Base-by-base conservation (phyloP, 441 rosid species). In the Populus hybrid region DNA sequence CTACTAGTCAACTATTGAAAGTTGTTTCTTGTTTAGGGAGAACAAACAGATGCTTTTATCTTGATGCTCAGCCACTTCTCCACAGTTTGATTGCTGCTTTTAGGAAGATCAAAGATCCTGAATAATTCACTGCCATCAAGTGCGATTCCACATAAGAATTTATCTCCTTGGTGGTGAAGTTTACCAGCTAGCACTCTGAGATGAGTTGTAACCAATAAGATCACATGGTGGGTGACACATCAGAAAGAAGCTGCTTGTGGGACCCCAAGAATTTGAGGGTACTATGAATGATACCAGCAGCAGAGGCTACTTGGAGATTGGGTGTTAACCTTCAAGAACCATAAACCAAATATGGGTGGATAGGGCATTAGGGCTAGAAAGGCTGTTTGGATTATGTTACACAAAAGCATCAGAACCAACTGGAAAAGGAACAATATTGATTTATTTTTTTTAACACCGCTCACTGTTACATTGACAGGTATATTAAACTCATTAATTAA, bases 171-270 rank as follows among this genome's bases (percentile, higher is more conserved):
- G 53, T 71, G 65, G 76, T 38, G 80, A 64, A 63, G 29, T 0
- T 20, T 2, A 56, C 63, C 20, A 20, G 23, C 23, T 67, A 21
- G 71, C 77, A 81, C 77, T 83, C 69, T 81, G 81, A 71, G 31
- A 83, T 89, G 90, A 87, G 90, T 84, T 87, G 90, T 85, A 87
- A 88, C 45, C 88, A 85, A 83, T 78, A 81, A 81, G 76, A 72
- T 88, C 84, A 86, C 84, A 87, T 87, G 89, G 90, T 94, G 94
- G 88, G 86, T 79, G 93, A 86, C 95, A 89, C 91, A 82, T 88
- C 86, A 88, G 84, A 86, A 87, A 91, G 92, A 61, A 10, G 3
- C 8, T 35, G 21, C 24, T 26, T 0, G 78, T 75, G 85, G 88
- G 88, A 20, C 81, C 85, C 79, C 9, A 5, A 1, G 21, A 24